Conservation (phyloP, 495 filamentous ascomycete genomes). For the Podospora conica region DNA sequence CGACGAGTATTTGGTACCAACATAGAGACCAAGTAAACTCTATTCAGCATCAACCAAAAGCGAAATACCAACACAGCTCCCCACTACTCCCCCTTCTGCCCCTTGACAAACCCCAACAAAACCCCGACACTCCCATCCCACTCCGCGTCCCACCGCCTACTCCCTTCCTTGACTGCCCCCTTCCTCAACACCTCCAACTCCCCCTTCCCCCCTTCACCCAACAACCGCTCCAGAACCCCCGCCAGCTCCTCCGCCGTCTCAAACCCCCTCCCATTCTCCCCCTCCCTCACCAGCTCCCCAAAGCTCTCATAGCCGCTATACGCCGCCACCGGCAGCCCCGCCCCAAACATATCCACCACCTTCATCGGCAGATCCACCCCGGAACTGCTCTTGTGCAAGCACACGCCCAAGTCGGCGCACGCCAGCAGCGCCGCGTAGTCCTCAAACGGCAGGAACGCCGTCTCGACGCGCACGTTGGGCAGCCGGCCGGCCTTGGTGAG, state of each 20-base stretch:
- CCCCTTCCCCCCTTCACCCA: conserved; percentile 39
- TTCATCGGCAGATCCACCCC: conserved; percentile 99
- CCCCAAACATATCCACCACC: conserved; percentile 97
- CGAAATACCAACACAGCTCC: neutral
- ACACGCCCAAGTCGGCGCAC: conserved; percentile 83
- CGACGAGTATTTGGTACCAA: neutral
- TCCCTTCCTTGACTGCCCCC: conserved; percentile 73
- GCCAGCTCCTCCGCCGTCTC: conserved; percentile 57
- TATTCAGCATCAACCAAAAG: neutral
- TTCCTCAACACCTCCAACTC: conserved; percentile 56
- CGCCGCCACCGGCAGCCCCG: conserved; percentile 83
- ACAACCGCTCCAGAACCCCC: conserved; percentile 53
- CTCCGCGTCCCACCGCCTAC: conserved; percentile 84
- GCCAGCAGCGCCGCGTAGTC: conserved; percentile 87
- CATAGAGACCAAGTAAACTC: neutral
- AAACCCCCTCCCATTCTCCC: conserved; percentile 80
- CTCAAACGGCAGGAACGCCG: conserved; percentile 72
- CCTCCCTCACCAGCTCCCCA: conserved; percentile 77
- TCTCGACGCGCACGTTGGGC: conserved; percentile 61
- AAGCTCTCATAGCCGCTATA: conserved; percentile 80
- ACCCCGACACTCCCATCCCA: conserved; percentile 76
- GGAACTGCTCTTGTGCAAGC: conserved; percentile 84
- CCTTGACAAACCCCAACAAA: conserved; percentile 53
- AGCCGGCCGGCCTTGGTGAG: conserved; percentile 56
- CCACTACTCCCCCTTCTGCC: neutral